These are phyloP conservation scores for Carex cristatella DNA, from an alignment of 176 grass and related monocot genomes.

Conservation along the genomic window DNA sequence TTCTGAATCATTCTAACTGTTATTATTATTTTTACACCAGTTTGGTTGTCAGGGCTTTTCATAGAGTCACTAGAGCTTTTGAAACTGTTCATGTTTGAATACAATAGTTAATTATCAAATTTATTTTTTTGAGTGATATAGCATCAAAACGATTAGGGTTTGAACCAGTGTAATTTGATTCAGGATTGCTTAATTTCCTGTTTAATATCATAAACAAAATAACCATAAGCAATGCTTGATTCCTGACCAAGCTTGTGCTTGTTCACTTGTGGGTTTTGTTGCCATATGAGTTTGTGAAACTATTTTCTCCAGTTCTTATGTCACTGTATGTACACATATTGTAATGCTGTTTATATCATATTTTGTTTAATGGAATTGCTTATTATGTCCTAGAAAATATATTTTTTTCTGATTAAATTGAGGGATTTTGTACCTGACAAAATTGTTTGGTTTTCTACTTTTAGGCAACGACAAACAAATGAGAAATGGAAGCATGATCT, in stretches of 20 bases:
- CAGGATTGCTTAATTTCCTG: background rate
- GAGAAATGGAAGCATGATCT: conserved; percentile 99
- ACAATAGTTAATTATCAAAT: background rate
- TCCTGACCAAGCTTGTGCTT: background rate
- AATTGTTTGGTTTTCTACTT: conserved; percentile 8
- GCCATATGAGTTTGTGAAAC: background rate
- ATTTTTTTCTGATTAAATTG: background rate
- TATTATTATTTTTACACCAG: background rate
- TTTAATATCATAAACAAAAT: background rate
- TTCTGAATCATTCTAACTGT: background rate
- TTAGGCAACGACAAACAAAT: conserved; percentile 81
- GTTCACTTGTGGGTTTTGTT: background rate
- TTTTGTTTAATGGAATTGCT: background rate
- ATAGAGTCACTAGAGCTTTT: background rate
- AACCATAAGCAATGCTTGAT: background rate
- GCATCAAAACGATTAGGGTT: background rate
- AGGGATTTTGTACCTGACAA: background rate
- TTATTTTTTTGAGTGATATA: background rate
- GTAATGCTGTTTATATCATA: background rate
- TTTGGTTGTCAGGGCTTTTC: background rate
- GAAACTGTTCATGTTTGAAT: background rate
- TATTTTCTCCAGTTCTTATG: background rate
- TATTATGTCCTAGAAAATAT: background rate
- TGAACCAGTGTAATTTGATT: background rate
- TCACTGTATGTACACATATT: background rate